Percentiles rank a stretch among this genome's conserved stretches.
Evolutionary conservation across 2,329 filamentous ascomycete species (phyloP).

Genomic region (Pseudogymnoascus sp.): DNA sequence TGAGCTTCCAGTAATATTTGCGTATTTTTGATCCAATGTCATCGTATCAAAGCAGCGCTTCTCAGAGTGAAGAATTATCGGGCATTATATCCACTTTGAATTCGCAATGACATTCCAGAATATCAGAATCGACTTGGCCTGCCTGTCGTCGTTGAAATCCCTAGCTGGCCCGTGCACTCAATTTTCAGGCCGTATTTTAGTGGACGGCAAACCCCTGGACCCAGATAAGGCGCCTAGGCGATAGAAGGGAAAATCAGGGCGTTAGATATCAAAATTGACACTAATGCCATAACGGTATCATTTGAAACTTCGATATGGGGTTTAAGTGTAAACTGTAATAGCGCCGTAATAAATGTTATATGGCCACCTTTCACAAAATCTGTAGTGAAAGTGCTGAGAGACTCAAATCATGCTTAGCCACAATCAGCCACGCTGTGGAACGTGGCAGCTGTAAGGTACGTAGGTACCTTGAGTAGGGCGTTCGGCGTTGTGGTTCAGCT

Average conservation of each 20-base stretch:
- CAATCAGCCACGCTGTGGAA: neutral
- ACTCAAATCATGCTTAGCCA: neutral
- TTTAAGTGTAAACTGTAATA: neutral
- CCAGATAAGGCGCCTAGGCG: neutral
- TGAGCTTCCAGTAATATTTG: neutral
- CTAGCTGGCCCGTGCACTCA: neutral
- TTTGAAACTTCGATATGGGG: neutral
- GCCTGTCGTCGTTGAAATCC: neutral
- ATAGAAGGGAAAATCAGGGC: neutral
- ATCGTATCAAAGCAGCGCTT: neutral
- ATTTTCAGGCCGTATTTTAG: neutral
- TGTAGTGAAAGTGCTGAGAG: neutral
- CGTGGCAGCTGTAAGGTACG: constrained; percentile 4
- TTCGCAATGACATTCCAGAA: neutral
- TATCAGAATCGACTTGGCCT: neutral
- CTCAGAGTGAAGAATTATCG: neutral
- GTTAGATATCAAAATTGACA: neutral
- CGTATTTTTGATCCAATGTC: neutral
- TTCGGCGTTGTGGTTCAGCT: neutral
- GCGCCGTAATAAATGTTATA: neutral
- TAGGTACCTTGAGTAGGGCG: neutral
- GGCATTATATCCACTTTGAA: neutral
- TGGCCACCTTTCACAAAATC: neutral
- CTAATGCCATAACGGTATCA: neutral
- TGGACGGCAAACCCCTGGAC: constrained; percentile 7